These are phyloP conservation scores for Penicillium sp. DNA, from an alignment of 2,329 filamentous ascomycete species.

Conservation along the genomic window DNA sequence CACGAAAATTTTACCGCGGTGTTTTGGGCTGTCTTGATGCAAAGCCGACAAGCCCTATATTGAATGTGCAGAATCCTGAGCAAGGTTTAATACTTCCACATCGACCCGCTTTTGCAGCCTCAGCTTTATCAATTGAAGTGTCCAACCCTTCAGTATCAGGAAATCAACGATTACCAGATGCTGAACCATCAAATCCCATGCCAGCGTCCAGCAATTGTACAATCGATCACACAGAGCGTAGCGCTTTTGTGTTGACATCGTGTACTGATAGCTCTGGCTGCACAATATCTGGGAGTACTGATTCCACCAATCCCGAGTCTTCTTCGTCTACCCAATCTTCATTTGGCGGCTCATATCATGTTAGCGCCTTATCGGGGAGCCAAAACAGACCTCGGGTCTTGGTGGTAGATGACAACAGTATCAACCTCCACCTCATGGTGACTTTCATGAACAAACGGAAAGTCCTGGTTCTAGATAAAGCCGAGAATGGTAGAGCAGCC, in stretches of 20 bases:
- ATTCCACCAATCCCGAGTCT: no score
- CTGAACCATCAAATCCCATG: background rate
- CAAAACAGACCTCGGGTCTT: no score
- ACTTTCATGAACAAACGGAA: no score
- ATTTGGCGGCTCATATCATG: no score
- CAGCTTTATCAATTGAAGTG: background rate
- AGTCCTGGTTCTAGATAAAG: conserved; percentile 31
- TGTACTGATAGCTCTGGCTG: background rate
- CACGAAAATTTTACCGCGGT: conserved; percentile 32
- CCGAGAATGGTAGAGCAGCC: conserved; percentile 43
- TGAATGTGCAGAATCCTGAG: no score
- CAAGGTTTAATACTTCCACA: conserved; percentile 11
- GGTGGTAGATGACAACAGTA: no score
- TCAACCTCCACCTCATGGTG: no score
- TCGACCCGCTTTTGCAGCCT: conserved; percentile 27
- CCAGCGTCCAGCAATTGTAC: no score
- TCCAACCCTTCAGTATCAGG: background rate
- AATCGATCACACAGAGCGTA: background rate
- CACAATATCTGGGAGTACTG: background rate
- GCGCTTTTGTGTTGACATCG: background rate
- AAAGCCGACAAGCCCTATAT: background rate
- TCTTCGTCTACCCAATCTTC: no score
- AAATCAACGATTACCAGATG: conserved; percentile 4
- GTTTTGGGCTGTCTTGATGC: background rate
- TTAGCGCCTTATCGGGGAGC: no score